phyloP scores from a whole-genome alignment of 345 rosid genomes.

The Syzygium aqueum region DNA sequence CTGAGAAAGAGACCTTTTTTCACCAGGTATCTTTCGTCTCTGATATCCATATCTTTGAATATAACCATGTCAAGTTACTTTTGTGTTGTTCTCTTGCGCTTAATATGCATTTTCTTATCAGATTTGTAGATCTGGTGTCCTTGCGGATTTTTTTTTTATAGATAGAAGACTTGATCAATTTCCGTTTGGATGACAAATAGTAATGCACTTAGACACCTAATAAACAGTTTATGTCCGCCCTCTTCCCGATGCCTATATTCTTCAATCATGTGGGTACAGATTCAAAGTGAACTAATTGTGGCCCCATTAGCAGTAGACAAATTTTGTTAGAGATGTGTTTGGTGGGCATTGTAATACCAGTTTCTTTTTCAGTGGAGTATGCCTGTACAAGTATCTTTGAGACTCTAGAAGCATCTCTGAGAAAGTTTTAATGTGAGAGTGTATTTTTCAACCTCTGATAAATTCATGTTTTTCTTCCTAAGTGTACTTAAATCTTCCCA shows the following conservation, averaged over 20 bases:
- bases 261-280: background rate
- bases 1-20: conserved; percentile 79
- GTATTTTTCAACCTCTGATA: background rate
- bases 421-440: background rate
- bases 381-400: background rate
- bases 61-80: background rate
- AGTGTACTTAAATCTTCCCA: background rate
- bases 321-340: background rate
- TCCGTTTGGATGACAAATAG: background rate
- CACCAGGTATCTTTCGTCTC: conserved; percentile 41
- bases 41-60: background rate
- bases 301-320: background rate
- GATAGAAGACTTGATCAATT: background rate
- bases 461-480: background rate
- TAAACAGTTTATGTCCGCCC: background rate
- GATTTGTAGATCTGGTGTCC: background rate
- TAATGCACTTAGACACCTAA: background rate
- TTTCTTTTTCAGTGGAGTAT: background rate
- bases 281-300: background rate
- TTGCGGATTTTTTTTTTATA: background rate
- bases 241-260: background rate
- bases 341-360: background rate
- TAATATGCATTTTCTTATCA: background rate
- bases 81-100: background rate
- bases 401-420: background rate